Base-by-base conservation (phyloP, 192 early-diverging fungal genomes). In the Gaertneriomyces semiglobifer region DNA sequence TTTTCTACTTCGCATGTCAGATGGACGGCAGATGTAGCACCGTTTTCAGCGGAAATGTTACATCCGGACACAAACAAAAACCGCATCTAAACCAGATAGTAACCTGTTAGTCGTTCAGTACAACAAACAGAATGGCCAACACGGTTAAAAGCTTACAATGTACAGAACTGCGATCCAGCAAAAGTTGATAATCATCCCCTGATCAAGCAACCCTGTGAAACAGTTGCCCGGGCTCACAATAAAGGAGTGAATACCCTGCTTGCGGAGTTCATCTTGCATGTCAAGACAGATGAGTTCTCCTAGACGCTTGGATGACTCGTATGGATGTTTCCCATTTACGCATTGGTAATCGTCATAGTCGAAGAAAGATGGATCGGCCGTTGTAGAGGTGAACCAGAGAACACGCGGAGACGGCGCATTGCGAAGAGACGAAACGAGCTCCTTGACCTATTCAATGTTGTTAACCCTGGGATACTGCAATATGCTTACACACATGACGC, bases 241-340 rank as follows among this genome's bases (percentile, higher is more conserved):
- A 40, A 69, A 66, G 1, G 63, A 54, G 52, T 73, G 58, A 38
- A 77, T 69, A 33, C 67, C 63, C 33, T 53, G 40, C 20, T 75
- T 44, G 12, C 48, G 7, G 19, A 79, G 57, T 47, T 63, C 51
- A 4, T 44, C 46, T 8, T 69, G 43, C 47, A 75, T 57, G 11
- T 61, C 60, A 44, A 78, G 53, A 44, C 66, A 63, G 8, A 78
- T 58, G 20, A 84, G 45, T 50, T 84, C 82, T 16, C 72, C 62
- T 7, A 81, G 25, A 0, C 79, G 66, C 62, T 84, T 84, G 53
- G 79, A 79, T 4, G 68, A 68, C 57, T 84, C 82, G 56, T 84
- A 84, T 6, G 82, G 79, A 14, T 77, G 51, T 10, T 54, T 42
- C 68, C 81, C 76, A 33, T 72, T 65, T 4, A 81, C n/a, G 58